Base-by-base conservation (phyloP, 306 rosid genomes). In the Sphenostylis stenocarpa region DNA sequence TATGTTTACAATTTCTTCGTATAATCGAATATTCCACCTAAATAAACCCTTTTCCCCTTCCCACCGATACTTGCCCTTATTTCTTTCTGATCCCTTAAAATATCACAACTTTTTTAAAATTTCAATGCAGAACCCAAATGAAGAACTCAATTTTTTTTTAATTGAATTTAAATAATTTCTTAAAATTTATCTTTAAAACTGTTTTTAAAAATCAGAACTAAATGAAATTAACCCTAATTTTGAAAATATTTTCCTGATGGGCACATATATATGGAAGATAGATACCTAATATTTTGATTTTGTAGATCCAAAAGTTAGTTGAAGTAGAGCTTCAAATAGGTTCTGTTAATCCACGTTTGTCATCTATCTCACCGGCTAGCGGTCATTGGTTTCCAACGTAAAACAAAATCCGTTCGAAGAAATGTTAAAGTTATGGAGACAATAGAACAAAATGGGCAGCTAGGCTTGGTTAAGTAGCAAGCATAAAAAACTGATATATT, bases 401-500 rank as follows among this genome's bases (percentile, higher is more conserved):
- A n/a, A n/a, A n/a, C n/a, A n/a, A n/a, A n/a, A n/a, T n/a, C n/a
- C 20, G 14, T 26, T 20, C 12, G 4, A 38, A 52, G 66, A 49
- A 36, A 11, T n/a, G n/a, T n/a, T n/a, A 62, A n/a, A 23, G 13
- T 29, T 0, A 56, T 29, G 2, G 39, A 58, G 7, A 36, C 5
- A 41, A 41, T 11, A 11, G 21, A 60, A 62, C 16, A 52, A 26
- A 17, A 67, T 39, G 44, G 23, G 36, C 16, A 43, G 36, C 67
- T 77, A 41, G n/a, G 44, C 49, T 24, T 29, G 44, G 26, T 60
- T 24, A 9, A 41, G 31, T 36, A 49, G 12, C 3, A 28, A 19
- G 19, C 65, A 77, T 24, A 39, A 39, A 49, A 33, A 56, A 55
- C 68, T 39, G n/a, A 20, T 56, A 38, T 74, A 48, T 78, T 56